A percentile compares a stretch with the other conserved stretches of the same genome.
phyloP scores from a whole-genome alignment of 352 stramenopile genomes.

The Pythium brachiatum region DNA sequence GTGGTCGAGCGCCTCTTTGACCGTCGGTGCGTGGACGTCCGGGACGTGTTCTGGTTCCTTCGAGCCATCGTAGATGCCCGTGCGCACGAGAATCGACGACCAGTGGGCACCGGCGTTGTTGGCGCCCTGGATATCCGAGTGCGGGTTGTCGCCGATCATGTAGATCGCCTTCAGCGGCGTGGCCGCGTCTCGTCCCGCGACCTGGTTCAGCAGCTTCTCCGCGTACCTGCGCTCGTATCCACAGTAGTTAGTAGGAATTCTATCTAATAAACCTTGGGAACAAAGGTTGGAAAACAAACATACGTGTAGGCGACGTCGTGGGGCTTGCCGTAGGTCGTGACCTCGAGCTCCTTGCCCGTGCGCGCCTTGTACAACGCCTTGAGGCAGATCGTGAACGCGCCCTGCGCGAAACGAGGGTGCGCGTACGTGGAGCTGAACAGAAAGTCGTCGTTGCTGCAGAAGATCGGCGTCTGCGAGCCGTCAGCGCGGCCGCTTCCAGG shows the following conservation, averaged over 20 bases:
- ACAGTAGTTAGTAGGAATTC: not conserved
- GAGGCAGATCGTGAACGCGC: conserved; percentile 77
- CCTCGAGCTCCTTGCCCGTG: conserved; percentile 59
- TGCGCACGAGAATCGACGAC: conserved; percentile 87
- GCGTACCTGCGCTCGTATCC: conserved; percentile 41
- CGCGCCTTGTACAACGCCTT: conserved; percentile 70
- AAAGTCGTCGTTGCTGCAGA: conserved; percentile 89
- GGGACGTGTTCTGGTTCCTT: conserved; percentile 58
- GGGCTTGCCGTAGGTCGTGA: conserved; percentile 84
- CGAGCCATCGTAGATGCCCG: conserved; percentile 75
- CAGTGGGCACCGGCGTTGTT: conserved; percentile 82
- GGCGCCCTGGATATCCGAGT: conserved; percentile 82
- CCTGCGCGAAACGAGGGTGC: conserved; percentile 80
- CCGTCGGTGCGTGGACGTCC: conserved; percentile 54
- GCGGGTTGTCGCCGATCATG: conserved; percentile 87
- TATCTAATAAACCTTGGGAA: not conserved
- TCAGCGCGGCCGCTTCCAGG: conserved; percentile 48
- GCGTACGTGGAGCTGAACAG: conserved; percentile 83
- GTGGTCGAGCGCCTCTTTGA: conserved; percentile 73
- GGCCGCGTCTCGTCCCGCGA: conserved; percentile 34
- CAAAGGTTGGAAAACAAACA: conserved; percentile 21
- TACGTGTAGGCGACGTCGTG: conserved; percentile 81
- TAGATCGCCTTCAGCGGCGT: conserved; percentile 66
- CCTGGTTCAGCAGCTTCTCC: conserved; percentile 60
- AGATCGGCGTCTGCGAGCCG: conserved; percentile 76